Conservation (phyloP, 129 eudicot genomes). For the Scalesia atractyloides region DNA sequence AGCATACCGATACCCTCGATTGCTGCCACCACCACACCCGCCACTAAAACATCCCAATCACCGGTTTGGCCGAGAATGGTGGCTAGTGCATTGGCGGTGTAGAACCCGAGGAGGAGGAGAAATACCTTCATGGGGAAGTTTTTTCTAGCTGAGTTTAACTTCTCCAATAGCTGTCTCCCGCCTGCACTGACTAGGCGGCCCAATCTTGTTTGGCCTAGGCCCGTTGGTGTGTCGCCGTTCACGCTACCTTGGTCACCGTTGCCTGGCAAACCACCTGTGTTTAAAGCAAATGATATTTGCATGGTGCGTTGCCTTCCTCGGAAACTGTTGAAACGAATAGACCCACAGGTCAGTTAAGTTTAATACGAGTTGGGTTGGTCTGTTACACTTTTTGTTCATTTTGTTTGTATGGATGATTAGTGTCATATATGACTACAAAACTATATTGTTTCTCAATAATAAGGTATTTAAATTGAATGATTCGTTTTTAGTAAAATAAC, state of each 20-base stretch:
- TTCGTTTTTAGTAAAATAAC: neutral
- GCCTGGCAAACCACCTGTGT: slow-evolving; percentile 64
- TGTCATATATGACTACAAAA: neutral
- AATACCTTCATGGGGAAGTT: slow-evolving; percentile 94
- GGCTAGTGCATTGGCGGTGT: slow-evolving; percentile 93
- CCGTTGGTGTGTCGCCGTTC: slow-evolving; percentile 46
- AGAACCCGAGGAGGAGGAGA: slow-evolving; percentile 90
- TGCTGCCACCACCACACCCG: slow-evolving; percentile 94
- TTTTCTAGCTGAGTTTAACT: slow-evolving; percentile 79
- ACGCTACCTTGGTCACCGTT: slow-evolving; percentile 49
- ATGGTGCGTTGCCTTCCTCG: slow-evolving; percentile 25
- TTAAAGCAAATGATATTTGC: slow-evolving; percentile 62
- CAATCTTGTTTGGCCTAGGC: slow-evolving; percentile 80
- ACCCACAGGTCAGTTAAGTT: neutral
- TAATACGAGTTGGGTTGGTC: neutral
- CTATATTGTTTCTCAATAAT: neutral
- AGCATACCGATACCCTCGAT: slow-evolving; percentile 92
- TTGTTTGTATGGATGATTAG: neutral
- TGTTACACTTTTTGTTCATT: neutral
- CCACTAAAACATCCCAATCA: slow-evolving; percentile 95
- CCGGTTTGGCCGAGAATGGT: slow-evolving; percentile 97
- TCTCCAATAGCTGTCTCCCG: slow-evolving; percentile 67
- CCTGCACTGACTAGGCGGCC: slow-evolving; percentile 80
- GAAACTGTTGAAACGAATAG: slow-evolving; percentile 39
- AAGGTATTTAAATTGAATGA: neutral